Percentiles rank a stretch among this genome's conserved stretches.
phyloP scores from a whole-genome alignment of 805 yeast genomes.

The Candida mattraensis region DNA sequence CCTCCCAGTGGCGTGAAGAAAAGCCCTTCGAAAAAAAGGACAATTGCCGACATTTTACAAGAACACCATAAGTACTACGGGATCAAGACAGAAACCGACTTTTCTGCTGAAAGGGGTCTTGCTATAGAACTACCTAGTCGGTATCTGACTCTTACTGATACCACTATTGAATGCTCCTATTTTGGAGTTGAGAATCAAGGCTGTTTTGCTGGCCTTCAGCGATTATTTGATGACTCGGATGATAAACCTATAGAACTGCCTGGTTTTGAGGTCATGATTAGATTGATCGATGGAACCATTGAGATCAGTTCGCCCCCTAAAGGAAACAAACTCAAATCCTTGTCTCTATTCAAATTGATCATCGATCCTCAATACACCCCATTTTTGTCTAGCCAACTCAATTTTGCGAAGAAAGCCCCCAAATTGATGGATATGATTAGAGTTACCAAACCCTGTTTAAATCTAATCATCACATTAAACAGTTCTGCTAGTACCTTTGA shows the following conservation, averaged over 20 bases:
- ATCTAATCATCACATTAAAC: constrained; percentile 1
- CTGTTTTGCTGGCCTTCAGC: constrained; percentile 2
- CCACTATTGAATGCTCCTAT: constrained; percentile 7
- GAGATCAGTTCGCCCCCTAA: constrained; percentile 7
- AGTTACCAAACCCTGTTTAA: constrained; percentile 2
- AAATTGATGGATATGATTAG: constrained; percentile 4
- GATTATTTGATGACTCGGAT: not conserved
- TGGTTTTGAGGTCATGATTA: constrained; percentile 12
- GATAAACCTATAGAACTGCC: constrained; percentile 2
- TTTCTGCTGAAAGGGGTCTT: not conserved
- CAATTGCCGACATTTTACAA: constrained; percentile 18
- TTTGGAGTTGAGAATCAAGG: constrained; percentile 1
- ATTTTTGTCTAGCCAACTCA: constrained; percentile 14
- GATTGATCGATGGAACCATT: constrained; percentile 4
- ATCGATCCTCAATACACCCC: constrained; percentile 11
- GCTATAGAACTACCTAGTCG: constrained; percentile 2
- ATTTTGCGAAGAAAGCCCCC: constrained; percentile 7
- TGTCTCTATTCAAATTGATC: constrained; percentile 6
- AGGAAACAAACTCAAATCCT: constrained; percentile 10
- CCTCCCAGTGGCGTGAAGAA: constrained; percentile 7
- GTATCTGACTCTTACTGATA: constrained; percentile 3
- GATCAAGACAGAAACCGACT: constrained; percentile 5
- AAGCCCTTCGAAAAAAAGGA: constrained; percentile 11
- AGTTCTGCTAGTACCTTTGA: not conserved
- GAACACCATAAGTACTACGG: constrained; percentile 19